Evolutionary conservation across 1,284 basidiomycete genomes (phyloP).

Genomic region (Cystobasidium pallidum): DNA sequence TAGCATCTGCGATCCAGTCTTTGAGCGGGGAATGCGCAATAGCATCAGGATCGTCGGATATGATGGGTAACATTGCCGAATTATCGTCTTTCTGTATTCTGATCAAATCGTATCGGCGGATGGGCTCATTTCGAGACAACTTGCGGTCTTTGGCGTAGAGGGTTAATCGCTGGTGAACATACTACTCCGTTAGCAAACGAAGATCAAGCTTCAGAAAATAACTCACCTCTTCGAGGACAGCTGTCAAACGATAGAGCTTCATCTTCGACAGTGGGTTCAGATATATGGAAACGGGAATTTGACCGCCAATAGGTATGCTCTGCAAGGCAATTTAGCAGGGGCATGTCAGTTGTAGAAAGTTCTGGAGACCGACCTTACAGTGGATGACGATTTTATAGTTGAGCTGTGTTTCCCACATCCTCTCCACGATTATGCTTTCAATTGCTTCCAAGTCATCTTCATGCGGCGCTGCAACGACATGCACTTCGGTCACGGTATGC

Average conservation of each 20-base stretch:
- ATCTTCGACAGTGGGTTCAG: slow-evolving; percentile 84
- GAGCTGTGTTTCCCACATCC: slow-evolving; percentile 89
- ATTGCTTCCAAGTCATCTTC: slow-evolving; percentile 66
- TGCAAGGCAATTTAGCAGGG: slow-evolving; percentile 26
- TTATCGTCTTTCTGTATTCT: slow-evolving; percentile 65
- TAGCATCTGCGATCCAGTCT: slow-evolving; percentile 52
- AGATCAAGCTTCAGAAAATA: background rate
- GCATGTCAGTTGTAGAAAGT: slow-evolving; percentile 43
- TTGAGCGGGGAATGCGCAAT: slow-evolving; percentile 49
- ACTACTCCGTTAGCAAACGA: too few relatives aligned
- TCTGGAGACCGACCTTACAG: slow-evolving; percentile 61
- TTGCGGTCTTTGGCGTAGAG: slow-evolving; percentile 71
- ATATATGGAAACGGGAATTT: slow-evolving; percentile 77
- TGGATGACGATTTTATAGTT: slow-evolving; percentile 77
- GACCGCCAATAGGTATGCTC: slow-evolving; percentile 79
- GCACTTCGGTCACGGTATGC: slow-evolving; percentile 71
- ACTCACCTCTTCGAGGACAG: slow-evolving; percentile 70
- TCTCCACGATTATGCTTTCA: slow-evolving; percentile 81
- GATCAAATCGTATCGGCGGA: slow-evolving; percentile 70
- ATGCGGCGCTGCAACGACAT: slow-evolving; percentile 71
- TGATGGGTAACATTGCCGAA: slow-evolving; percentile 69
- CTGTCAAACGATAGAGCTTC: slow-evolving; percentile 75
- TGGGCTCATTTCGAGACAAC: slow-evolving; percentile 75
- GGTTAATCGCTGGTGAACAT: slow-evolving; percentile 63
- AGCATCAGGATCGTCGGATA: slow-evolving; percentile 59